A percentile compares a stretch with the other conserved stretches of the same genome.
Conservation (phyloP, 2,329 filamentous ascomycete genomes). For the Lachnellula cervina region DNA sequence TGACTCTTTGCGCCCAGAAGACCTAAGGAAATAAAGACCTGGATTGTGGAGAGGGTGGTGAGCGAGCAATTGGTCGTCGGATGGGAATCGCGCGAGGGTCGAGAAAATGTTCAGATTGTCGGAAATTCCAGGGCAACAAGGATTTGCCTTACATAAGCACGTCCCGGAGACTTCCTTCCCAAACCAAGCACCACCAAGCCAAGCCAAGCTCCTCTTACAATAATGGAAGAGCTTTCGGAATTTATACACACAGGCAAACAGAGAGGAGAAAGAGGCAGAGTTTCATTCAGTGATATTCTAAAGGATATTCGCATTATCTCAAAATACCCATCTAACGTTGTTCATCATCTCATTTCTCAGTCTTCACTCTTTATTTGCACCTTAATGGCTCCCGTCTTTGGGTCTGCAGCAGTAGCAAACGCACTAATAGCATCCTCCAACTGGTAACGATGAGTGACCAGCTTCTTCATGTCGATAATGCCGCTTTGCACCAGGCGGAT, state of each 20-base stretch:
- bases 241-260: neutral
- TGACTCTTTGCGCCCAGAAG: constrained; percentile 16
- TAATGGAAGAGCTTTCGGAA: neutral
- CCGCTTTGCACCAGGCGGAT: constrained; percentile 83
- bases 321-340: constrained; percentile 4
- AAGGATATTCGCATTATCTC: constrained; percentile 5
- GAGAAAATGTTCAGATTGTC: constrained; percentile 21
- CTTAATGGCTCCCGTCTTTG: constrained; percentile 94
- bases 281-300: constrained; percentile 8
- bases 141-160: constrained; percentile 7
- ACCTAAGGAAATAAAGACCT: constrained; percentile 15
- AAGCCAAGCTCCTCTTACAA: constrained; percentile 1
- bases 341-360: constrained; percentile 9
- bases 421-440: constrained; percentile 85
- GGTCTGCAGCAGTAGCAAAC: constrained; percentile 82
- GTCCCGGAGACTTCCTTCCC: neutral
- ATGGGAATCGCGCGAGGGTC: constrained; percentile 18
- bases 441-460: constrained; percentile 84
- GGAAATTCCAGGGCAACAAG: constrained; percentile 16
- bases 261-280: neutral
- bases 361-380: constrained; percentile 76
- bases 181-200: too few species aligned
- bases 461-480: constrained; percentile 71
- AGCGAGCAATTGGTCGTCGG: constrained; percentile 26
- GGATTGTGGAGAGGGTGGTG: constrained; percentile 16